A percentile compares a stretch with the other conserved stretches of the same genome.
Evolutionary conservation across 106 monocot species (phyloP).

Genomic region (Agapanthus africanus): DNA sequence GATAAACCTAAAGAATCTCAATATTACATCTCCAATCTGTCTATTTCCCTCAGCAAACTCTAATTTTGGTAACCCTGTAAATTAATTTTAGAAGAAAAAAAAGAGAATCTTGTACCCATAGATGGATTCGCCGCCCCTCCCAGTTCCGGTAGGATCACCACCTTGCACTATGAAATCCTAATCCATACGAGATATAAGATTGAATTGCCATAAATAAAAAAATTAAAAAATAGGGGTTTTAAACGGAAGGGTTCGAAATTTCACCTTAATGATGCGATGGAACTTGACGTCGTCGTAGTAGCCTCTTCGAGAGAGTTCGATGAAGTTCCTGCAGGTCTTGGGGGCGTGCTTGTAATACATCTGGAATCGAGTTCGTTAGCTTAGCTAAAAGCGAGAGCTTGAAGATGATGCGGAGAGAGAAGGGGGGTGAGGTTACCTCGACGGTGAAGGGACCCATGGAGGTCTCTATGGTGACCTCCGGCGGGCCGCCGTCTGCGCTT

Average conservation of each 20-base stretch:
- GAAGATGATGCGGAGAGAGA: not conserved
- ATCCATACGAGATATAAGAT: too few species aligned
- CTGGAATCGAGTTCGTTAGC: too few species aligned
- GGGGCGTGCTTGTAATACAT: conserved; percentile 99
- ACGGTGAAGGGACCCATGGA: conserved; percentile 87
- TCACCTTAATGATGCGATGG: conserved; percentile 95
- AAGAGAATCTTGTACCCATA: too few species aligned
- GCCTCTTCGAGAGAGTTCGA: conserved; percentile 91
- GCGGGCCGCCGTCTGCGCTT: conserved; percentile 63
- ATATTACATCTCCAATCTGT: too few species aligned
- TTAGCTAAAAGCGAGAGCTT: too few species aligned
- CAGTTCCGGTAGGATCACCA: conserved; percentile 97
- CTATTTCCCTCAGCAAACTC: too few species aligned
- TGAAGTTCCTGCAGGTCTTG: conserved; percentile 93
- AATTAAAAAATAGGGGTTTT: too few species aligned
- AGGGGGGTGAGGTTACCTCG: conserved; percentile 34
- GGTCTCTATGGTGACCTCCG: conserved; percentile 90
- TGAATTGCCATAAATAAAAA: too few species aligned
- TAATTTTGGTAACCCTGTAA: too few species aligned
- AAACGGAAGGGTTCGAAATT: too few species aligned
- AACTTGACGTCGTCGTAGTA: conserved; percentile 97
- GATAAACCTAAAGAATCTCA: too few species aligned
- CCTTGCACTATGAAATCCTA: conserved; percentile 99
- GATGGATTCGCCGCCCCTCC: conserved; percentile 94
- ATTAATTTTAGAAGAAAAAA: too few species aligned